phyloP scores from a whole-genome alignment of 305 asterid species.

The Solanum aculeatissimum region DNA sequence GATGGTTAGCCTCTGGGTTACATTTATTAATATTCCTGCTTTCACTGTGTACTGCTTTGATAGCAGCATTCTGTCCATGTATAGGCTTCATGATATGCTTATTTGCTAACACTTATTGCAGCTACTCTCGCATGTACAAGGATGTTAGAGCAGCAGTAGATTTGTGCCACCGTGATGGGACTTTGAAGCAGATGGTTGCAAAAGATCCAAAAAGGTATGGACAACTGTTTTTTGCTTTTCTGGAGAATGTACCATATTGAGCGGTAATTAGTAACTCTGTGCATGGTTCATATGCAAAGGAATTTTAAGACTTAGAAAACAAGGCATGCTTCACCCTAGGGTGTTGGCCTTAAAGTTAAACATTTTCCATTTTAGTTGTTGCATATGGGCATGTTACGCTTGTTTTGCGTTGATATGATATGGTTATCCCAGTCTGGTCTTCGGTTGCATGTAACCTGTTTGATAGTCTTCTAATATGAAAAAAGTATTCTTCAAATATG shows the following conservation, averaged over 20 bases:
- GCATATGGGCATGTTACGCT: background rate
- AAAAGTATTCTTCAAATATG: background rate
- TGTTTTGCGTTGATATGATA: background rate
- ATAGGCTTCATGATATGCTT: background rate
- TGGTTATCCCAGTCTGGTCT: background rate
- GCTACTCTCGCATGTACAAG: slow-evolving; percentile 76
- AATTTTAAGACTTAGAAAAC: background rate
- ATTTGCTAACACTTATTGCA: slow-evolving; percentile 28
- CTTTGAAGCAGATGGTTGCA: slow-evolving; percentile 94
- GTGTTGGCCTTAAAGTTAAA: background rate
- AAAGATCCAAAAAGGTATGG: slow-evolving; percentile 78
- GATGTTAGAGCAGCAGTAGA: slow-evolving; percentile 97
- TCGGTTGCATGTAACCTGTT: background rate
- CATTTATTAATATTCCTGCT: background rate
- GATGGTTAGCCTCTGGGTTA: background rate
- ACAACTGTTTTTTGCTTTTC: background rate
- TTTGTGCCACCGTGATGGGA: slow-evolving; percentile 99
- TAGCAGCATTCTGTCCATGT: background rate
- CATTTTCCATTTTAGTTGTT: background rate
- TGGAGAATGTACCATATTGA: background rate
- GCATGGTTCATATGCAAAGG: background rate
- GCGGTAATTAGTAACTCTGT: background rate
- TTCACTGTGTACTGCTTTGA: background rate
- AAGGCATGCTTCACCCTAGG: background rate
- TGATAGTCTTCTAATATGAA: background rate